Base-by-base conservation (phyloP, 2,329 filamentous ascomycete genomes). In the Neonectria magnoliae region DNA sequence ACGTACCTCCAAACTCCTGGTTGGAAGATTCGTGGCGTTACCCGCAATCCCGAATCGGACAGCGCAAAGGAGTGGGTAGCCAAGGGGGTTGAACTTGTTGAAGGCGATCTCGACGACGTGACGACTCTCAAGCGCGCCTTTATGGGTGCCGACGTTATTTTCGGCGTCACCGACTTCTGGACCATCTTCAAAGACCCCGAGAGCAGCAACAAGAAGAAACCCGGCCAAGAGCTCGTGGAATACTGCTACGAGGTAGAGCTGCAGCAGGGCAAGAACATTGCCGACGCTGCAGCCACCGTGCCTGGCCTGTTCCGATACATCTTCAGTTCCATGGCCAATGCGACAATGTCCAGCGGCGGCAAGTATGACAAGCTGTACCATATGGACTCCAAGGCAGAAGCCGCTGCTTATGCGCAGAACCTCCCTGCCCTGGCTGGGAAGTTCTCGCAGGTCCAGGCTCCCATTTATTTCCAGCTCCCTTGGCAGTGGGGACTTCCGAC, bases 201-300 rank as follows among this genome's bases (percentile, higher is more conserved):
- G 38, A 47, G 29, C 20, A 29, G 20, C 47, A 52, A 41, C 11
- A 55, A 44, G 29, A 61, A 62, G 48, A 42, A n/a, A 11, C 29
- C 60, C 8, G 33, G 18, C 22, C 58, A 65, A 42, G 58, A 56
- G 18, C 44, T 61, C 10, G 53, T 57, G 2, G 29, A 60, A 20
- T 64, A 65, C 31, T 41, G 50, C 10, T 66, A 65, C 55, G 68
- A 70, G 22, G 48, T 58, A n/a, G 68, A 70, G 36, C 72, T 81
- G 8, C 77, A 77, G 4, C 69, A 71, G 18, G 69, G 69, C 5
- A 71, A 65, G 65, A 89, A 88, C 63, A 84, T 89, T 31, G 84
- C 81, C 3, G 64, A 66, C 27, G 68, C 68, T 25, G 68, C 66
- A 5, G 59, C 61, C 4, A 55, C 64, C 8, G 45, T 68, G 27